These are phyloP conservation scores for Penicillium lagena DNA, from an alignment of 495 filamentous ascomycete genomes.

Conservation along the genomic window DNA sequence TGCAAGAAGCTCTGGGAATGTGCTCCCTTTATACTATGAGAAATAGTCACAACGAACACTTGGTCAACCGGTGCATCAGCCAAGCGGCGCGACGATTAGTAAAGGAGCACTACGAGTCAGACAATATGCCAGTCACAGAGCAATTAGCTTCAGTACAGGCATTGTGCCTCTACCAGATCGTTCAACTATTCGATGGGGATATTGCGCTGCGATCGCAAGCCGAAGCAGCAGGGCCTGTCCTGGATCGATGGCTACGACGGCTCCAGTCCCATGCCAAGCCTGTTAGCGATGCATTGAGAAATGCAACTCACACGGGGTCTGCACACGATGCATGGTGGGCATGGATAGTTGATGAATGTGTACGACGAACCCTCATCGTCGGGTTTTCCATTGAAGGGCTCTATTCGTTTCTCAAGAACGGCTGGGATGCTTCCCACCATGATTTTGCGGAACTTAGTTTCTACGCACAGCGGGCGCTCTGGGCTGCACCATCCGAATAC, in stretches of 20 bases:
- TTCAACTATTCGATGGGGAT: neutral
- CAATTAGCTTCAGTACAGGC: neutral
- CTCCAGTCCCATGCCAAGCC: neutral
- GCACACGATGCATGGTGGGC: neutral
- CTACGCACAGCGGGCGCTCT: slow-evolving; percentile 3
- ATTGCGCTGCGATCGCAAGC: neutral
- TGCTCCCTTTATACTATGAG: neutral
- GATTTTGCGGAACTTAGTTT: slow-evolving; percentile 2
- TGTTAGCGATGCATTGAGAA: neutral
- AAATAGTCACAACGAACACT: neutral
- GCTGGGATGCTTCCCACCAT: slow-evolving; percentile 5
- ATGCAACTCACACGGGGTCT: too few species aligned
- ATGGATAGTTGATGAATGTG: slow-evolving; percentile 4
- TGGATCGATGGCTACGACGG: neutral
- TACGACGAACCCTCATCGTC: slow-evolving; percentile 4
- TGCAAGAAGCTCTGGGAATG: neutral
- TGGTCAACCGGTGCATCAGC: neutral
- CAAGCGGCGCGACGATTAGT: too few species aligned
- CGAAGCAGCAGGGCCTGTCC: neutral
- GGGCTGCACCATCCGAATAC: slow-evolving; percentile 2
- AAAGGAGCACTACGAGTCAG: too few species aligned
- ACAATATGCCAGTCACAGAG: too few species aligned
- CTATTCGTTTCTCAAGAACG: slow-evolving; percentile 6
- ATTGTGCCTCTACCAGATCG: neutral
- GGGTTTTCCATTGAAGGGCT: slow-evolving; percentile 1